A percentile compares a stretch with the other conserved stretches of the same genome.
phyloP scores from a whole-genome alignment of 495 filamentous ascomycete genomes.

The Rostrohypoxylon terebratum region DNA sequence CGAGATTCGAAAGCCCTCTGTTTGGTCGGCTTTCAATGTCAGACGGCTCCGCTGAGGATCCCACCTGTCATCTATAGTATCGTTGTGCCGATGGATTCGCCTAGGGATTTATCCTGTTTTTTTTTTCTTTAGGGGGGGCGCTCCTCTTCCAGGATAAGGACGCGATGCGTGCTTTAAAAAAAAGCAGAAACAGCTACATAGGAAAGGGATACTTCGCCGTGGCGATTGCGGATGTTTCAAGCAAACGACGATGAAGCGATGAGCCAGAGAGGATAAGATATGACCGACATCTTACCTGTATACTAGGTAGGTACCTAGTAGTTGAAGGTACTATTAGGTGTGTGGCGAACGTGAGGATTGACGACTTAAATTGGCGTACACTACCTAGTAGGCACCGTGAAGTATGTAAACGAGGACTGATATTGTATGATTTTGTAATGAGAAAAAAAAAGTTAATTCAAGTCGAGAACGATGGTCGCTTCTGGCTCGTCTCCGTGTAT shows the following conservation, averaged over 20 bases:
- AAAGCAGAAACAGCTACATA: conserved; percentile 20
- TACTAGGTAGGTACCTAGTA: too few species aligned
- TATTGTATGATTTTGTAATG: neutral
- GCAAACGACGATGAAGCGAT: conserved; percentile 34
- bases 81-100: conserved; percentile 6
- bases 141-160: conserved; percentile 21
- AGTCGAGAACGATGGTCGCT: conserved; percentile 23
- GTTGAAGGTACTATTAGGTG: conserved; percentile 21
- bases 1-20: too few species aligned
- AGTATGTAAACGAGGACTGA: conserved; percentile 22
- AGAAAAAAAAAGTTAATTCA: conserved; percentile 21
- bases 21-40: conserved; percentile 7
- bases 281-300: conserved; percentile 34
- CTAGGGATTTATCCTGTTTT: conserved; percentile 5
- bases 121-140: too few species aligned
- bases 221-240: conserved; percentile 27
- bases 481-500: conserved; percentile 26
- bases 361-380: conserved; percentile 17
- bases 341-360: conserved; percentile 37
- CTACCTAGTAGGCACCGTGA: neutral
- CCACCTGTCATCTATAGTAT: neutral
- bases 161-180: conserved; percentile 14
- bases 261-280: conserved; percentile 7
- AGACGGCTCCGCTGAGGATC: conserved; percentile 2
- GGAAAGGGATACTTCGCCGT: conserved; percentile 24